Conservation (phyloP, 371 early-diverging fungal genomes). For the Mortierella sp. region DNA sequence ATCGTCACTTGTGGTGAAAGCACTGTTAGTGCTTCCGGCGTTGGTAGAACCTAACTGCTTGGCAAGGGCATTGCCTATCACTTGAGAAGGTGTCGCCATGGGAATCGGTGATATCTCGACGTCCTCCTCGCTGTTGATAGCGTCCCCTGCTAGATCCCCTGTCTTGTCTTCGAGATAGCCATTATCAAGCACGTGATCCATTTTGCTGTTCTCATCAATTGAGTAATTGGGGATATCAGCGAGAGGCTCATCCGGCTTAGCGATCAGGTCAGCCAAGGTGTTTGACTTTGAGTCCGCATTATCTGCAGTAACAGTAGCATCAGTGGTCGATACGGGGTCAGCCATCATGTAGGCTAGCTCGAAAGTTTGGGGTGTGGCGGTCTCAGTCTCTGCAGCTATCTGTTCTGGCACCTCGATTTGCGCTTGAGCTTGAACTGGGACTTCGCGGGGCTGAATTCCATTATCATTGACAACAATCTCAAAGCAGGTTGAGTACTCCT, state of each 20-base stretch:
- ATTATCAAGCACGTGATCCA: neutral
- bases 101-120: constrained; percentile 19
- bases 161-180: constrained; percentile 17
- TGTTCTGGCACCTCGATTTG: neutral
- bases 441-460: neutral
- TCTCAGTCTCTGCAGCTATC: neutral
- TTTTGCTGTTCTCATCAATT: neutral
- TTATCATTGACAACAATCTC: constrained; percentile 39
- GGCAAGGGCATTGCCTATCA: constrained; percentile 14
- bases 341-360: constrained; percentile 20
- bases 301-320: neutral
- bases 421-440: neutral
- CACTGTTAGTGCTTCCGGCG: neutral
- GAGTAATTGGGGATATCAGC: constrained; percentile 15
- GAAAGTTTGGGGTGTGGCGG: neutral
- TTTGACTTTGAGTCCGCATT: too few species aligned
- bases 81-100: constrained; percentile 21
- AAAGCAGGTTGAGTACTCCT: constrained; percentile 60
- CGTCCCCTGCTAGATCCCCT: constrained; percentile 29
- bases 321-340: neutral
- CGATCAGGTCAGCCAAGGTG: constrained; percentile 11
- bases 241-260: constrained; percentile 29
- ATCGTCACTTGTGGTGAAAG: neutral
- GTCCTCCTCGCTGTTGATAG: constrained; percentile 23
- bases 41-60: neutral